Evolutionary conservation across 2,329 filamentous ascomycete genomes (phyloP).

Genomic region (Colletotrichum cereale): DNA sequence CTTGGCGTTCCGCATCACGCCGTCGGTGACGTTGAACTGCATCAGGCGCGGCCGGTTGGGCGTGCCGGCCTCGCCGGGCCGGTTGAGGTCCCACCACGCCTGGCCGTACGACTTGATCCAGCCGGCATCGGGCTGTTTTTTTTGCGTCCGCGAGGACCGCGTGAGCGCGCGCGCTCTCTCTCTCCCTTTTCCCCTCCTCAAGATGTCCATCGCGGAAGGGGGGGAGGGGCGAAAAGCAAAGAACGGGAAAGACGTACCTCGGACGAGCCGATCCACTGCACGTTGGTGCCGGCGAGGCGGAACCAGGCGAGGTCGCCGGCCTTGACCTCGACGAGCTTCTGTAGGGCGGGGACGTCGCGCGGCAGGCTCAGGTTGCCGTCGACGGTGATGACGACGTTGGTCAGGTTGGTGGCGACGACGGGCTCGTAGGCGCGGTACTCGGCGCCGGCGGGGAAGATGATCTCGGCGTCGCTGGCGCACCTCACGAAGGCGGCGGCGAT

Average conservation of each 20-base stretch:
- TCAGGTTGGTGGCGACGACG: constrained; percentile 53
- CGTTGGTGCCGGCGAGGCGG: constrained; percentile 48
- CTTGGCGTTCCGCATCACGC: constrained; percentile 54
- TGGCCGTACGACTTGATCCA: constrained; percentile 61
- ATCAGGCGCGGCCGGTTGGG: constrained; percentile 55
- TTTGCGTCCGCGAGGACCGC: too few relatives aligned
- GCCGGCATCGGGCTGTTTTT: constrained; percentile 46
- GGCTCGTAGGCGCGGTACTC: constrained; percentile 58
- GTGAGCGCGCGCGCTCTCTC: too few relatives aligned
- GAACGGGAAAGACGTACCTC: constrained; percentile 45
- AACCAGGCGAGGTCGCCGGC: constrained; percentile 53
- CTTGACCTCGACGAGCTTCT: constrained; percentile 50
- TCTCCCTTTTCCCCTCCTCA: too few relatives aligned
- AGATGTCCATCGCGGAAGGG: neutral
- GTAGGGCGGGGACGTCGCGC: constrained; percentile 53
- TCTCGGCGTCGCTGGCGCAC: constrained; percentile 50
- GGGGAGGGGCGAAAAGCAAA: neutral
- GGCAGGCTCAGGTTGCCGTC: constrained; percentile 58
- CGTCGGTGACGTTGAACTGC: constrained; percentile 52
- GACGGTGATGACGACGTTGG: constrained; percentile 56
- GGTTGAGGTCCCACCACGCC: constrained; percentile 59
- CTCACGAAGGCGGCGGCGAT: constrained; percentile 51
- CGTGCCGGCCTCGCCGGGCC: constrained; percentile 52
- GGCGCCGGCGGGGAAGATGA: constrained; percentile 54
- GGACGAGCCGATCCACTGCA: constrained; percentile 50